Conservation (phyloP, 108 stramenopile genomes). For the Cylindrotheca closterium region DNA sequence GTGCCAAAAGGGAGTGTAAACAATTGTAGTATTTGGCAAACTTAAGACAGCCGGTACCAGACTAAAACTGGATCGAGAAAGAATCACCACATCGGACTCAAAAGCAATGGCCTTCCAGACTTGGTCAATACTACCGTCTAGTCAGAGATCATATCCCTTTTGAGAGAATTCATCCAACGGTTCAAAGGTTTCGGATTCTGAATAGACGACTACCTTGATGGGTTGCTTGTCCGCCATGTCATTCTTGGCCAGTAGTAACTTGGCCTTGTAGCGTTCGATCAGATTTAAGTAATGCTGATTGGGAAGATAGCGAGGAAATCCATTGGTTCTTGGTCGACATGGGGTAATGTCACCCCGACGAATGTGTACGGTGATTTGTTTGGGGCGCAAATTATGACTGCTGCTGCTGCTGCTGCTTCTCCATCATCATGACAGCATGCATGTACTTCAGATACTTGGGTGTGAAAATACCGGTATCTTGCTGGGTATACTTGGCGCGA, state of each 20-base stretch:
- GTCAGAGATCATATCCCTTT: conserved; percentile 23
- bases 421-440: too few species aligned
- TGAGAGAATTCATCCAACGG: conserved; percentile 26
- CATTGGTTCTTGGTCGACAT: conserved; percentile 7
- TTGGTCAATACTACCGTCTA: conserved; percentile 17
- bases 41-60: conserved; percentile 33
- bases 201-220: conserved; percentile 21
- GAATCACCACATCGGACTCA: conserved; percentile 32
- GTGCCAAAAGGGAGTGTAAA: conserved; percentile 42
- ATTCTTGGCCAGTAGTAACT: too few species aligned
- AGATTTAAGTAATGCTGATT: conserved; percentile 31
- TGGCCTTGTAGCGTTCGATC: conserved; percentile 17
- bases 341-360: conserved; percentile 32
- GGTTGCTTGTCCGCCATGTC: too few species aligned
- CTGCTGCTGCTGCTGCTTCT: too few species aligned
- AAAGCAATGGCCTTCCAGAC: conserved; percentile 28
- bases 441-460: conserved; percentile 20
- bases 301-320: conserved; percentile 28
- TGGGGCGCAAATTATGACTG: conserved; percentile 3
- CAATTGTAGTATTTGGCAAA: conserved; percentile 6
- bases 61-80: conserved; percentile 36
- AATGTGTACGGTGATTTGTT: conserved; percentile 36
- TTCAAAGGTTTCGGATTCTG: conserved; percentile 10
- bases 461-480: conserved; percentile 27
- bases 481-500: conserved; percentile 12